Evolutionary conservation across 768 basidiomycete genomes (phyloP).

Genomic region (Xerocomus potaroensis): DNA sequence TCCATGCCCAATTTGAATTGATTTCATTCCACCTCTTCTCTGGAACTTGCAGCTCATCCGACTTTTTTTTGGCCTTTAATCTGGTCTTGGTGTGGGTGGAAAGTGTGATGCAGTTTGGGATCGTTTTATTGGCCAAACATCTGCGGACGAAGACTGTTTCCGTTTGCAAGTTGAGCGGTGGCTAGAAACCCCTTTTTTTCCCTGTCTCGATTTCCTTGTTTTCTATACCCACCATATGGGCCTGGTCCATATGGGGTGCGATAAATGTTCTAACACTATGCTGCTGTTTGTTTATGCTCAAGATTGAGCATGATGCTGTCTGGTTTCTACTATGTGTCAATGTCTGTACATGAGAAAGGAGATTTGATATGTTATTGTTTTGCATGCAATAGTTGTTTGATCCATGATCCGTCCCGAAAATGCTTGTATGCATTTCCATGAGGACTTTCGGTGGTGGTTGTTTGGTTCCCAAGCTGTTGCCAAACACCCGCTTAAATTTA

Average conservation of each 20-base stretch:
- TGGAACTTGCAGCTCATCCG: conserved; percentile 17
- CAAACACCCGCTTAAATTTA: conserved; percentile 29
- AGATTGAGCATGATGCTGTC: conserved; percentile 6
- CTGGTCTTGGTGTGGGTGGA: conserved; percentile 15
- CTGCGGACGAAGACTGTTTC: conserved; percentile 15
- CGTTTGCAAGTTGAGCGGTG: conserved; percentile 13
- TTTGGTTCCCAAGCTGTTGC: conserved; percentile 31
- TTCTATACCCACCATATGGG: background rate
- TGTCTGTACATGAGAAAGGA: background rate
- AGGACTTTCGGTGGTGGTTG: conserved; percentile 11
- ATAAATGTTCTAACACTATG: background rate
- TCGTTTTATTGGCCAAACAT: conserved; percentile 32
- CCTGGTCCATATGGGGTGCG: background rate
- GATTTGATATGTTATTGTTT: background rate
- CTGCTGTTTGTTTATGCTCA: conserved; percentile 1
- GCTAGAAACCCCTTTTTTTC: background rate
- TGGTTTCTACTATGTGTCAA: conserved; percentile 7
- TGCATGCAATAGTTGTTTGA: background rate
- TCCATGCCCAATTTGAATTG: conserved; percentile 20
- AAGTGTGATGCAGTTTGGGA: conserved; percentile 19
- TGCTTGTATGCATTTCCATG: too few species aligned
- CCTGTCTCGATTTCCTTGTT: background rate
- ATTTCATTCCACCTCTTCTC: conserved; percentile 20
- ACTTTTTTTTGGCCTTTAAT: conserved; percentile 32
- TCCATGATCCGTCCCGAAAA: too few species aligned